Evolutionary conservation across 106 monocot species (phyloP).

Genomic region (Narthecium ossifragum): DNA sequence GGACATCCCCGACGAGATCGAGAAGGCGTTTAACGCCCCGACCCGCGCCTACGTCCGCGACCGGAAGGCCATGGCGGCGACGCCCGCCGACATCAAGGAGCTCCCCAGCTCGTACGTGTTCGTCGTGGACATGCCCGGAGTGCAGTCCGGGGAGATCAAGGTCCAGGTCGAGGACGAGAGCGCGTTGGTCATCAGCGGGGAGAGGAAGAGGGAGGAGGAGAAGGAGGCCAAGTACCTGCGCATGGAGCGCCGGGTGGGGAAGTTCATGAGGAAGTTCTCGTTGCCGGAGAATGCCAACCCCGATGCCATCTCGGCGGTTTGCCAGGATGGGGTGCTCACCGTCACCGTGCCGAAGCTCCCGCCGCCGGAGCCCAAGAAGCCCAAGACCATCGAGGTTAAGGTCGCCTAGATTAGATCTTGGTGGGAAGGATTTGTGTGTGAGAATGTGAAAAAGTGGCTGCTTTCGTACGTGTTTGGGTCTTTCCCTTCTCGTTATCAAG

Average conservation of each 20-base stretch:
- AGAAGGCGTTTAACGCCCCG: conserved; percentile 38
- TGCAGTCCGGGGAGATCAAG: conserved; percentile 35
- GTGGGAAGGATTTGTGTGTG: too few relatives aligned
- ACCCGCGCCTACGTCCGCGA: conserved; percentile 60
- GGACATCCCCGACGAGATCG: conserved; percentile 48
- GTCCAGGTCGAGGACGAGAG: conserved; percentile 45
- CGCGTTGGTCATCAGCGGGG: conserved; percentile 42
- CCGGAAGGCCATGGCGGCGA: conserved; percentile 51
- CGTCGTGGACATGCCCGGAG: conserved; percentile 77
- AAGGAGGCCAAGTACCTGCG: conserved; percentile 21
- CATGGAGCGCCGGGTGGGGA: conserved; percentile 38
- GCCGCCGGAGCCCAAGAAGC: conserved; percentile 24
- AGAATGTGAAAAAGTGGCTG: too few relatives aligned
- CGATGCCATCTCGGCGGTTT: conserved; percentile 27
- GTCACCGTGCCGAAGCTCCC: conserved; percentile 40
- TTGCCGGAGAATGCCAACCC: conserved; percentile 37
- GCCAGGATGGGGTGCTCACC: conserved; percentile 41
- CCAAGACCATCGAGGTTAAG: conserved; percentile 43
- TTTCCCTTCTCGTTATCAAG: too few relatives aligned
- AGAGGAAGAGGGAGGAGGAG: conserved; percentile 31
- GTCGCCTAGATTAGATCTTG: too few relatives aligned
- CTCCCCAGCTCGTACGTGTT: conserved; percentile 40
- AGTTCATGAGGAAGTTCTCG: conserved; percentile 46
- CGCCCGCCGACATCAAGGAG: conserved; percentile 77
- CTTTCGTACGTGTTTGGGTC: too few relatives aligned